phyloP scores from a whole-genome alignment of 1,284 basidiomycete species.

The Marasmius oreades region DNA sequence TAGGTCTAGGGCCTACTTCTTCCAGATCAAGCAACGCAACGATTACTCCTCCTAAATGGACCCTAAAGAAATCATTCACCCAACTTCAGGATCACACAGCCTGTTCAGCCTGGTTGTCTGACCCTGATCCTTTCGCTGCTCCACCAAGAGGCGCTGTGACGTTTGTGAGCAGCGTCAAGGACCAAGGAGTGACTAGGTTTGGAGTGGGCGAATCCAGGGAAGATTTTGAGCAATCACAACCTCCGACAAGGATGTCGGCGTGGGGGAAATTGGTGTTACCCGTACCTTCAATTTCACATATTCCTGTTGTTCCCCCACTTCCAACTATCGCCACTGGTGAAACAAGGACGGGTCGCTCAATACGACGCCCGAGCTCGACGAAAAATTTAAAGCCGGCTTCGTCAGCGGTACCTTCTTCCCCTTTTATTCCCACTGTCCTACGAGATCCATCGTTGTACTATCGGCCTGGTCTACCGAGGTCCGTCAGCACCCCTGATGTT shows the following conservation, averaged over 20 bases:
- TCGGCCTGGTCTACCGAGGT: background rate
- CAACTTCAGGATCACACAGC: background rate
- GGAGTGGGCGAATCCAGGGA: background rate
- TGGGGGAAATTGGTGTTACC: conserved; percentile 15
- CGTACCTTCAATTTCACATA: background rate
- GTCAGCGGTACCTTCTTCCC: too few species aligned
- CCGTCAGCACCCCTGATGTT: background rate
- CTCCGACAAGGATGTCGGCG: conserved; percentile 14
- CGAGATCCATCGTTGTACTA: too few species aligned
- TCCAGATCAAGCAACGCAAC: too few species aligned
- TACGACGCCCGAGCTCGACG: too few species aligned
- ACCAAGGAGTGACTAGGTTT: background rate
- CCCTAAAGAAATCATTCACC: background rate
- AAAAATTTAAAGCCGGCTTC: too few species aligned
- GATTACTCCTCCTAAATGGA: background rate
- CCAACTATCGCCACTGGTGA: too few species aligned
- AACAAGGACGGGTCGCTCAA: too few species aligned
- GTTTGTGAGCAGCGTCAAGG: background rate
- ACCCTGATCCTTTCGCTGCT: background rate
- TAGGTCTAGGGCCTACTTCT: background rate
- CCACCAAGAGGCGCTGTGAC: background rate
- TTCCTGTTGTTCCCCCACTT: background rate
- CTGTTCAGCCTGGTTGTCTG: background rate
- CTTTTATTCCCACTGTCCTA: too few species aligned
- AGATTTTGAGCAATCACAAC: conserved; percentile 1